Conservation (phyloP, 2,329 filamentous ascomycete genomes). For the Penicillium aurantiogriseum region DNA sequence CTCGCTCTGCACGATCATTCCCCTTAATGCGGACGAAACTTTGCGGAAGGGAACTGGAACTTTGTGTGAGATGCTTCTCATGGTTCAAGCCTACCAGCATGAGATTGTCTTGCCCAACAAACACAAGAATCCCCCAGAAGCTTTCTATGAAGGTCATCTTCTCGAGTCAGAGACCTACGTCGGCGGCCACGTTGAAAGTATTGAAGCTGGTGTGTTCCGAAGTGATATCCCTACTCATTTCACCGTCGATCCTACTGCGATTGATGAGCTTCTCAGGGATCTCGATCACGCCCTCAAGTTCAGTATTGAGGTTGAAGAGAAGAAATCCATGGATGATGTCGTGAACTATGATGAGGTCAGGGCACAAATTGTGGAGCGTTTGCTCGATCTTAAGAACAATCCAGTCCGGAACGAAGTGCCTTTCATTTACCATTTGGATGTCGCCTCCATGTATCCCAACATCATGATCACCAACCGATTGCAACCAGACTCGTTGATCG, state of each 20-base stretch:
- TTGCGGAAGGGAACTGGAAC: constrained; percentile 95
- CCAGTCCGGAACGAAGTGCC: constrained; percentile 83
- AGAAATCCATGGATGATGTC: constrained; percentile 76
- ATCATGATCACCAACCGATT: constrained; percentile 99
- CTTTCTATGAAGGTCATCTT: constrained; percentile 95
- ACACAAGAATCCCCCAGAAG: constrained; percentile 82
- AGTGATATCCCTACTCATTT: constrained; percentile 96
- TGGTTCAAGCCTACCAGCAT: constrained; percentile 95
- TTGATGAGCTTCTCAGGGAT: constrained; percentile 84
- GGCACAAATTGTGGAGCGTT: constrained; percentile 69
- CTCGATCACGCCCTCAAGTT: constrained; percentile 87
- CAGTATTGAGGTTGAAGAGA: constrained; percentile 78
- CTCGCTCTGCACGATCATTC: constrained; percentile 94
- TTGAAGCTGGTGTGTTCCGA: constrained; percentile 94
- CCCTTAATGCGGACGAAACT: constrained; percentile 87
- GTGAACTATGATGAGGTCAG: constrained; percentile 83
- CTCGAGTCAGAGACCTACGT: constrained; percentile 98
- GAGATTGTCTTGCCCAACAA: constrained; percentile 95
- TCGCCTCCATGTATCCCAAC: constrained; percentile 99
- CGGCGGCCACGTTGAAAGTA: constrained; percentile 97
- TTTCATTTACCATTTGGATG: constrained; percentile 95
- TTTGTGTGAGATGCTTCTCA: constrained; percentile 98
- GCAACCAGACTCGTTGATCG: constrained; percentile 98
- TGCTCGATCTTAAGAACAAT: constrained; percentile 72
- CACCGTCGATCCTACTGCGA: constrained; percentile 78